A percentile compares a stretch with the other conserved stretches of the same genome.
phyloP scores from a whole-genome alignment of 768 basidiomycete species.

The Boletus bicolor region DNA sequence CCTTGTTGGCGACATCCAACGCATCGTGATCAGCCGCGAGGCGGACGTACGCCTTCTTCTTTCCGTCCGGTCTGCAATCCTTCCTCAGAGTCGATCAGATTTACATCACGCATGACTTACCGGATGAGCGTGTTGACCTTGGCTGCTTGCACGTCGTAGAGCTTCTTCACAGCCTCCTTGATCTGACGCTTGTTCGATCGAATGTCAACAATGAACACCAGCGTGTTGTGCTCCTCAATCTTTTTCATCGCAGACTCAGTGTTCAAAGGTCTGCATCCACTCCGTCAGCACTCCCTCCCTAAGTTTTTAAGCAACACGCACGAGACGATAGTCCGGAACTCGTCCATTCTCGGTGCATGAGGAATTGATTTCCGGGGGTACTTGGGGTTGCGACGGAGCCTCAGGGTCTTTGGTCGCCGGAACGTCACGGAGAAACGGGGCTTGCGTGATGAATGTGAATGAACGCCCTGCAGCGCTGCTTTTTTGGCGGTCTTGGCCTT shows the following conservation, averaged over 20 bases:
- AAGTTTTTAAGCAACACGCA: slow-evolving; percentile 37
- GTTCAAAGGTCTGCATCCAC: slow-evolving; percentile 66
- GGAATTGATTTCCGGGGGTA: slow-evolving; percentile 95
- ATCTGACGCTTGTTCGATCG: slow-evolving; percentile 98
- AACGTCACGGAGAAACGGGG: slow-evolving; percentile 84
- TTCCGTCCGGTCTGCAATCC: slow-evolving; percentile 82
- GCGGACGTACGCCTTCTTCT: slow-evolving; percentile 99
- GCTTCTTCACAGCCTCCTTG: slow-evolving; percentile 98
- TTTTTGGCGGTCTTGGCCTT: slow-evolving; percentile 97
- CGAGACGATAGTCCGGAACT: slow-evolving; percentile 92
- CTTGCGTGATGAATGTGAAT: slow-evolving; percentile 76
- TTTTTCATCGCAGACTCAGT: slow-evolving; percentile 99
- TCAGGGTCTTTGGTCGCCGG: slow-evolving; percentile 94
- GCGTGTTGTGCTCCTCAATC: slow-evolving; percentile 99
- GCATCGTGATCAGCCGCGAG: slow-evolving; percentile 95
- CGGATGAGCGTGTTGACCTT: slow-evolving; percentile 99
- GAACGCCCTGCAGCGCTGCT: slow-evolving; percentile 86
- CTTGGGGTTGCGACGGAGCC: slow-evolving; percentile 76
- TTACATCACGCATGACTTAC: slow-evolving; percentile 42
- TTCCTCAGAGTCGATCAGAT: neutral
- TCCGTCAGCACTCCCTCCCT: neutral
- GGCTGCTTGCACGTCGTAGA: slow-evolving; percentile 94
- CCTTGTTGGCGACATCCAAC: slow-evolving; percentile 96
- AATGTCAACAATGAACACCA: slow-evolving; percentile 96
- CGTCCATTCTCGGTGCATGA: slow-evolving; percentile 93